Conservation (phyloP, 1,284 basidiomycete genomes). For the Ustilago sp. region DNA sequence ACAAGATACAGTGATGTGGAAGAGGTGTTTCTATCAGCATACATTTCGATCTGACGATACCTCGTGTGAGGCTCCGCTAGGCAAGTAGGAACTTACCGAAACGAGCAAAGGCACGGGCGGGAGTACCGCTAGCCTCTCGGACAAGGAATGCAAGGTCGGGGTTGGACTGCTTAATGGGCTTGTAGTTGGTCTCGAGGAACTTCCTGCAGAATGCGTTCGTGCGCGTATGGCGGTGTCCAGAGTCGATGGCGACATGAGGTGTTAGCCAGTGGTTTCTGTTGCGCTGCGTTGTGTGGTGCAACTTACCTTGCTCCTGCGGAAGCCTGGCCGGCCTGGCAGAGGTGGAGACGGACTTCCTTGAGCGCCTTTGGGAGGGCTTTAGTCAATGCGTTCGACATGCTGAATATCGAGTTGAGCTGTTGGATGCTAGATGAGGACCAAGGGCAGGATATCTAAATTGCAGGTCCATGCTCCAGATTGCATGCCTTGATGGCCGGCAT, state of each 20-base stretch:
- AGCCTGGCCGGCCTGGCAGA: conserved; percentile 65
- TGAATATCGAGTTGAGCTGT: conserved; percentile 15
- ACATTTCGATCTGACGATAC: too few relatives aligned
- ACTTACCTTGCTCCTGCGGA: conserved; percentile 67
- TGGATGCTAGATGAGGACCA: conserved; percentile 11
- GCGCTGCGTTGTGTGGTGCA: not conserved
- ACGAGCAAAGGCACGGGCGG: conserved; percentile 65
- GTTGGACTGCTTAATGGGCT: conserved; percentile 66
- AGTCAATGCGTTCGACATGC: conserved; percentile 61
- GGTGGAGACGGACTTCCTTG: conserved; percentile 67
- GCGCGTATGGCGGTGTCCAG: not conserved
- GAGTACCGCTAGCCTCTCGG: conserved; percentile 64
- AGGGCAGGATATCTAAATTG: conserved; percentile 3
- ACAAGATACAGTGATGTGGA: not conserved
- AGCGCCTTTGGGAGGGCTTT: conserved; percentile 62
- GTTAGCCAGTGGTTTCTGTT: conserved; percentile 9
- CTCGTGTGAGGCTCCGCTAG: not conserved
- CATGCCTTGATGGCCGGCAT: not conserved
- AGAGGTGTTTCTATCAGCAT: conserved; percentile 1
- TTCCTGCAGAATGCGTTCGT: conserved; percentile 39
- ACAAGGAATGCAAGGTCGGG: conserved; percentile 67
- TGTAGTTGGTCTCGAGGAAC: conserved; percentile 66
- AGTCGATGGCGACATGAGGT: not conserved
- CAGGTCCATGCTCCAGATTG: conserved; percentile 6
- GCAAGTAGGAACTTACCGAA: conserved; percentile 62